phyloP scores from a whole-genome alignment of 257 asterid genomes.

The Fraxinus cuspidata region DNA sequence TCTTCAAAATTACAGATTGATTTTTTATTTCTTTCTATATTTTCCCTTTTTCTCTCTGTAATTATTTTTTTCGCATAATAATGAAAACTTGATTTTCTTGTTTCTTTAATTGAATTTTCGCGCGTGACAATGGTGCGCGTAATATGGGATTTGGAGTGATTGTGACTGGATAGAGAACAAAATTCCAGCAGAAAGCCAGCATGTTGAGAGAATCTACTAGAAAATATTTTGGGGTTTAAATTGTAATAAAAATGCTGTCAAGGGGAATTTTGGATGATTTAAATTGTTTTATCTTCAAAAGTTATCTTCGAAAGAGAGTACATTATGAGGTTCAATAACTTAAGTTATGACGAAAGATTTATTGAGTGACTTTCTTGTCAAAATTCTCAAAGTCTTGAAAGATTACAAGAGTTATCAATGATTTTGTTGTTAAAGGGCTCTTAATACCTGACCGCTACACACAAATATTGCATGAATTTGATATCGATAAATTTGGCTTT shows the following conservation, averaged over 20 bases:
- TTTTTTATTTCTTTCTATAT: neutral
- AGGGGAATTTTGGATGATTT: neutral
- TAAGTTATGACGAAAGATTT: neutral
- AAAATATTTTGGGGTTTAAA: neutral
- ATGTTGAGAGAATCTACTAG: slow-evolving; percentile 19
- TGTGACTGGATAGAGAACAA: neutral
- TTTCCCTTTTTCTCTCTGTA: neutral
- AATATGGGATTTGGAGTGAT: neutral
- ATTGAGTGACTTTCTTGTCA: neutral
- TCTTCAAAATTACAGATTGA: neutral
- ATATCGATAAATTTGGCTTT: neutral
- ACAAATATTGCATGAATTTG: too few species aligned
- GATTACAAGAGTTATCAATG: too few species aligned
- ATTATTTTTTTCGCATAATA: neutral
- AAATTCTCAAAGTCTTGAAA: neutral
- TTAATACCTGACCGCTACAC: neutral
- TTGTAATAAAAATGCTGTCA: neutral
- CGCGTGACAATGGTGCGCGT: neutral
- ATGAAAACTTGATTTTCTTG: neutral
- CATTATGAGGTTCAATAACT: too few species aligned
- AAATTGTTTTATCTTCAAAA: too few species aligned
- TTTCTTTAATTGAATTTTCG: neutral
- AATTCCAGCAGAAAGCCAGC: slow-evolving; percentile 19
- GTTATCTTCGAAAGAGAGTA: too few species aligned
- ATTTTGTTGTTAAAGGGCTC: neutral